phyloP scores from a whole-genome alignment of 73 alveolate species.

The Stentor coeruleus region DNA sequence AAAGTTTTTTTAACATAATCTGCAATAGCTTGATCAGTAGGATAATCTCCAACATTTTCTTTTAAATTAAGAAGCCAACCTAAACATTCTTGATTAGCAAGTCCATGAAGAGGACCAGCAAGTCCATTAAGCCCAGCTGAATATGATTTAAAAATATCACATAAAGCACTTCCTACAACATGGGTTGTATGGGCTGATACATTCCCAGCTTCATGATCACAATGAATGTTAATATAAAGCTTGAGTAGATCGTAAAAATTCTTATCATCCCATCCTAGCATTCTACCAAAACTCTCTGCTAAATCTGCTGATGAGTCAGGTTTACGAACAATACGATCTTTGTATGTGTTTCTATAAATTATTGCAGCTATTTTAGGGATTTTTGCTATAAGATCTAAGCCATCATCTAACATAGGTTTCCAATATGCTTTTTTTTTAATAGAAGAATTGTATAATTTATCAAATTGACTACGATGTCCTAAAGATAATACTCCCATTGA shows the following conservation, averaged over 20 bases:
- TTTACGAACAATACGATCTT: slow-evolving; percentile 42
- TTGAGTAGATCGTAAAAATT: slow-evolving; percentile 71
- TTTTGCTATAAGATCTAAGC: slow-evolving; percentile 71
- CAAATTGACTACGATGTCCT: slow-evolving; percentile 57
- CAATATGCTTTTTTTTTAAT: slow-evolving; percentile 66
- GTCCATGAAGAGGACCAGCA: slow-evolving; percentile 95
- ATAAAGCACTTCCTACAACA: slow-evolving; percentile 81
- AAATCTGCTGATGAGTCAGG: slow-evolving; percentile 42
- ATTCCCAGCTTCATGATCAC: slow-evolving; percentile 91
- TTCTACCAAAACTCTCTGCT: slow-evolving; percentile 68
- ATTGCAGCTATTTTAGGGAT: slow-evolving; percentile 79
- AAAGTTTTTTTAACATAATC: slow-evolving; percentile 30
- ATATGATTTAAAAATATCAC: slow-evolving; percentile 84
- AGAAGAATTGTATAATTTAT: slow-evolving; percentile 62
- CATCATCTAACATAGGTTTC: slow-evolving; percentile 77
- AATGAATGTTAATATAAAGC: slow-evolving; percentile 62
- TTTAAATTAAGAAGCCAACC: slow-evolving; percentile 34
- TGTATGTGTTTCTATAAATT: slow-evolving; percentile 59
- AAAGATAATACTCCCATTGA: slow-evolving; percentile 62
- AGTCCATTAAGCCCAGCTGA: slow-evolving; percentile 85
- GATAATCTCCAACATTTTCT: slow-evolving; percentile 33
- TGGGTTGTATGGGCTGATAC: slow-evolving; percentile 87
- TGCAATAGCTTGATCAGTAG: slow-evolving; percentile 10
- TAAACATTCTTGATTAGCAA: slow-evolving; percentile 84
- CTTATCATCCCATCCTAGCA: slow-evolving; percentile 61